Evolutionary conservation across 768 basidiomycete species (phyloP).

Genomic region (Russula olivacea): DNA sequence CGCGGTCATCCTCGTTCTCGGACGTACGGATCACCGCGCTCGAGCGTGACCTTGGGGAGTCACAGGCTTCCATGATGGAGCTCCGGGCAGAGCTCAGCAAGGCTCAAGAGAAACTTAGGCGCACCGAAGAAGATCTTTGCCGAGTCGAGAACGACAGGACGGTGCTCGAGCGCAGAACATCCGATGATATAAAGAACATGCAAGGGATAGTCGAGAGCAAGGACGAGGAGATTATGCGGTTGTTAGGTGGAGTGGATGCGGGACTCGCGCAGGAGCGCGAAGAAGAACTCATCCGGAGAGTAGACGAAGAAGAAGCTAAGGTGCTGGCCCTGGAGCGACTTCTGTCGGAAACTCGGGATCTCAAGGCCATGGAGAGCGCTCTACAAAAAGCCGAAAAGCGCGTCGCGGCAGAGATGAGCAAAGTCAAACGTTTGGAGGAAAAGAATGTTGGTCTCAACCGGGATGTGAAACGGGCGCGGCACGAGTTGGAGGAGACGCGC

Average conservation of each 20-base stretch:
- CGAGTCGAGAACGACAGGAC: constrained; percentile 55
- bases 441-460: constrained; percentile 42
- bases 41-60: constrained; percentile 51
- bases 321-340: constrained; percentile 51
- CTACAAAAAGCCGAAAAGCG: constrained; percentile 24
- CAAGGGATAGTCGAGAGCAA: constrained; percentile 44
- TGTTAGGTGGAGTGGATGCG: constrained; percentile 37
- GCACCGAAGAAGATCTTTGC: constrained; percentile 44
- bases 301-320: constrained; percentile 69
- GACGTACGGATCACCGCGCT: constrained; percentile 44
- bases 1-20: constrained; percentile 56
- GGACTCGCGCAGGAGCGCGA: constrained; percentile 44
- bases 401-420: constrained; percentile 40
- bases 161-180: constrained; percentile 45
- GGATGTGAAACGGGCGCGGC: constrained; percentile 49
- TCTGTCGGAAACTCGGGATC: constrained; percentile 38
- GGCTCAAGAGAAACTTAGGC: constrained; percentile 43
- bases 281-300: constrained; percentile 53
- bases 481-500: constrained; percentile 39
- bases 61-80: constrained; percentile 39
- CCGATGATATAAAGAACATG: constrained; percentile 42
- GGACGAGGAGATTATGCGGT: constrained; percentile 51
- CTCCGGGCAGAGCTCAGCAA: constrained; percentile 42
- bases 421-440: constrained; percentile 38
- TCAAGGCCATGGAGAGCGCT: constrained; percentile 34